phyloP scores from a whole-genome alignment of 2,329 filamentous ascomycete species.

The Chalaropsis thielavioides region DNA sequence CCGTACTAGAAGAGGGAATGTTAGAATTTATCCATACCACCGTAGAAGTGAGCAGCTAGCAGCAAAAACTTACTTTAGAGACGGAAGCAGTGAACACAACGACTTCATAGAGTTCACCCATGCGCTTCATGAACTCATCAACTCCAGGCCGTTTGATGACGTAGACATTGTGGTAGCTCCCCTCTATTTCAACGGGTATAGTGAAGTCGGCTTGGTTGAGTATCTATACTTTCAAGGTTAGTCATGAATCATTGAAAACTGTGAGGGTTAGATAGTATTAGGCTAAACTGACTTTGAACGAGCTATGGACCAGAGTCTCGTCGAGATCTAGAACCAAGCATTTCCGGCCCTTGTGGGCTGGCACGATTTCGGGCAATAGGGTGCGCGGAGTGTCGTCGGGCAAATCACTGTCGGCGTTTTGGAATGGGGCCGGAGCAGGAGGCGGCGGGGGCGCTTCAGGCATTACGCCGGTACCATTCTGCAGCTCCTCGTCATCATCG shows the following conservation, averaged over 20 bases:
- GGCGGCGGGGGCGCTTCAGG: conserved; percentile 28
- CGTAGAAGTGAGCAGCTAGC: conserved; percentile 22
- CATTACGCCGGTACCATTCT: conserved; percentile 17
- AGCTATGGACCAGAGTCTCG: conserved; percentile 94
- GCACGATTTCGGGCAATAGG: conserved; percentile 67
- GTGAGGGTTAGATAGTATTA: not conserved
- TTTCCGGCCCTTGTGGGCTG: conserved; percentile 73
- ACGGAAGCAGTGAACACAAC: conserved; percentile 98
- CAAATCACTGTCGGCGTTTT: conserved; percentile 4
- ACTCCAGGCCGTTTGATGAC: conserved; percentile 99
- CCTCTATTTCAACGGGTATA: conserved; percentile 96
- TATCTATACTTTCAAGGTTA: conserved; percentile 42
- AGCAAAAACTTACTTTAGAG: conserved; percentile 55
- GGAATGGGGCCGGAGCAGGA: conserved; percentile 21
- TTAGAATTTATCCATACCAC: not conserved
- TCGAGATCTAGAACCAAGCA: conserved; percentile 91
- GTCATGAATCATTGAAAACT: conserved; percentile 11
- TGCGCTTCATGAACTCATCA: conserved; percentile 96
- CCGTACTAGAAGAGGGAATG: conserved; percentile 52
- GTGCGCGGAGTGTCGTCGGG: conserved; percentile 35
- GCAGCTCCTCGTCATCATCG: conserved; percentile 23
- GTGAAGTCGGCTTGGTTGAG: conserved; percentile 97
- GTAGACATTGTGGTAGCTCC: conserved; percentile 97
- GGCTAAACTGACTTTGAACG: conserved; percentile 66
- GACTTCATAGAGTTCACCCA: conserved; percentile 94